Conservation (phyloP, 345 rosid genomes). For the Hibiscus trionum region DNA sequence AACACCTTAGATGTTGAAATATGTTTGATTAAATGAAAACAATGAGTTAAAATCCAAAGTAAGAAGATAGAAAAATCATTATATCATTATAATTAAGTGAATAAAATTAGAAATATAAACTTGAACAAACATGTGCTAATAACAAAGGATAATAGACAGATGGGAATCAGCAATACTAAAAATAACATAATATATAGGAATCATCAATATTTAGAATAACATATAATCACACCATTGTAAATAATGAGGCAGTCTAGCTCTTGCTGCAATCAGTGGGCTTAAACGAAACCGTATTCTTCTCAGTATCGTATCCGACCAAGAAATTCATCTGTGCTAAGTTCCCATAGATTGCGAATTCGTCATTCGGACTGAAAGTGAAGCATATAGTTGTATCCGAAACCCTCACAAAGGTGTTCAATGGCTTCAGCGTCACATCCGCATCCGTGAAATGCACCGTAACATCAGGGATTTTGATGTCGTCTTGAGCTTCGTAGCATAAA, state of each 20-base stretch:
- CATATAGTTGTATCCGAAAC: slow-evolving; percentile 24
- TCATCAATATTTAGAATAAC: not conserved
- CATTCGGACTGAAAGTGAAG: slow-evolving; percentile 20
- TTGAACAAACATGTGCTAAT: too few relatives aligned
- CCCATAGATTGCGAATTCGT: slow-evolving; percentile 23
- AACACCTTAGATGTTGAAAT: too few relatives aligned
- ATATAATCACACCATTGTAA: not conserved
- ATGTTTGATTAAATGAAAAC: too few relatives aligned
- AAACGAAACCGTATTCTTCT: slow-evolving; percentile 30
- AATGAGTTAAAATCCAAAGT: too few relatives aligned
- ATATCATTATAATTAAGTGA: too few relatives aligned
- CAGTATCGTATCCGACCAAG: slow-evolving; percentile 44
- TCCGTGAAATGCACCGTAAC: slow-evolving; percentile 34
- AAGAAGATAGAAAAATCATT: too few relatives aligned
- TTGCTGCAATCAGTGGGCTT: slow-evolving; percentile 6
- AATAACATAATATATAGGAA: not conserved
- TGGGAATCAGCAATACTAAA: too few relatives aligned
- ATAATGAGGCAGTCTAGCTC: not conserved
- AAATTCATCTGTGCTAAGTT: slow-evolving; percentile 45
- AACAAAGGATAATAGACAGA: too few relatives aligned
- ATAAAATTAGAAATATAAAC: too few relatives aligned
- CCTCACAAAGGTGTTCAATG: slow-evolving; percentile 29
- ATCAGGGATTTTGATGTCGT: slow-evolving; percentile 22
- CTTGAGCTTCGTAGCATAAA: slow-evolving; percentile 27
- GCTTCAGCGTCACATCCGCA: slow-evolving; percentile 32